These are phyloP conservation scores for Quercus parvula DNA, from an alignment of 306 rosid genomes.

Conservation along the genomic window DNA sequence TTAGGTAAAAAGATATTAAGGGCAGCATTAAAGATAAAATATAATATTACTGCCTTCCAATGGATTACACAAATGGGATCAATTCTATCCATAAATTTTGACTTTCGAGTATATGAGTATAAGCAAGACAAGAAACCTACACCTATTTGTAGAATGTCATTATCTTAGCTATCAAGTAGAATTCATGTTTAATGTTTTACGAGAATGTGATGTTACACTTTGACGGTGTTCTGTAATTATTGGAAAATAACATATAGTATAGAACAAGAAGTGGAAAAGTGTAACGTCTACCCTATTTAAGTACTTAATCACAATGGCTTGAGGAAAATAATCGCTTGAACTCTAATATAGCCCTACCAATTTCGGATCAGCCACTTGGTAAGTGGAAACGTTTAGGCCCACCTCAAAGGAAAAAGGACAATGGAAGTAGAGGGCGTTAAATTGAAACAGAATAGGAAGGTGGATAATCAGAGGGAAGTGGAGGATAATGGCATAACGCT, in stretches of 20 bases:
- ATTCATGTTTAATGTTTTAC: neutral
- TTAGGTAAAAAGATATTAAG: neutral
- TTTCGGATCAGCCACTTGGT: too few relatives aligned
- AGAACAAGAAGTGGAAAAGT: too few relatives aligned
- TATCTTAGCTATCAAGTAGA: neutral
- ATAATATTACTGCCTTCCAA: neutral
- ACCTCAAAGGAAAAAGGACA: too few relatives aligned
- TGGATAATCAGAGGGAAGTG: too few relatives aligned
- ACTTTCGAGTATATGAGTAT: neutral
- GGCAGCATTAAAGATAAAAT: neutral
- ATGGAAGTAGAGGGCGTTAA: too few relatives aligned
- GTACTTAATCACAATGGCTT: too few relatives aligned
- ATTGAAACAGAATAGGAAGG: too few relatives aligned
- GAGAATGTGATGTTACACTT: neutral
- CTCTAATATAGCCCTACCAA: too few relatives aligned
- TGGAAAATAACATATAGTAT: neutral
- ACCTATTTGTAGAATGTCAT: constrained; percentile 13
- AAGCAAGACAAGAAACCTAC: neutral
- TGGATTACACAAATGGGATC: neutral
- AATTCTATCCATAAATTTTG: neutral
- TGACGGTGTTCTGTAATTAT: neutral
- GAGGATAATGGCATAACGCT: too few relatives aligned
- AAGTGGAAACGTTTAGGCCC: too few relatives aligned
- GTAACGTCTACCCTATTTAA: too few relatives aligned
- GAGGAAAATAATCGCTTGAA: too few relatives aligned